Evolutionary conservation across 768 basidiomycete genomes (phyloP).

Genomic region (Clitopilus hobsonii): DNA sequence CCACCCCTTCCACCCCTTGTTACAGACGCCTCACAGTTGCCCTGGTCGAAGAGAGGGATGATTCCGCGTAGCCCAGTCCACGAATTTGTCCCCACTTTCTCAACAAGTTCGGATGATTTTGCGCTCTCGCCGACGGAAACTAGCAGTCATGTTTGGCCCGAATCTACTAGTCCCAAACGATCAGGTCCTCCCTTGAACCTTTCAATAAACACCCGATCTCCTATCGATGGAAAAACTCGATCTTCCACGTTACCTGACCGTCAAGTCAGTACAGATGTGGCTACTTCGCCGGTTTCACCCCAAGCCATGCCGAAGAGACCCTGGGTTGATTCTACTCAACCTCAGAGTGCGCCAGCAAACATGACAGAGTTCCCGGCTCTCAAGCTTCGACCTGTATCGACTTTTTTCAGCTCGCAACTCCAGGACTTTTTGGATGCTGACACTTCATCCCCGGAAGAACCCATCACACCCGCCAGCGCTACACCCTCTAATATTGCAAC

Average conservation of each 20-base stretch:
- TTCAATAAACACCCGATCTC: conserved; percentile 33
- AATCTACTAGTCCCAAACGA: conserved; percentile 26
- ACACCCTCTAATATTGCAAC: conserved; percentile 53
- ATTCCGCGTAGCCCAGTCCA: conserved; percentile 38
- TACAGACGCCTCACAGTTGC: conserved; percentile 23
- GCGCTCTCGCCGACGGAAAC: conserved; percentile 5
- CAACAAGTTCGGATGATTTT: conserved; percentile 16
- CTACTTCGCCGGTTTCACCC: conserved; percentile 10
- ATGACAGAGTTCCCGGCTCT: conserved; percentile 61
- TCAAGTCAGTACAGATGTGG: conserved; percentile 13
- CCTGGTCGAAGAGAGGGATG: conserved; percentile 22
- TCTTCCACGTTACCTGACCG: conserved; percentile 9
- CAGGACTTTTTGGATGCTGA: conserved; percentile 38
- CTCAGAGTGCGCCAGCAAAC: conserved; percentile 65
- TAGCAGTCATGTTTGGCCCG: not conserved
- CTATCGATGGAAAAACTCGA: not conserved
- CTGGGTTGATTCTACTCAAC: conserved; percentile 22
- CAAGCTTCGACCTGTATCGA: conserved; percentile 71
- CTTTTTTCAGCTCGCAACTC: conserved; percentile 70
- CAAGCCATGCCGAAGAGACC: conserved; percentile 13
- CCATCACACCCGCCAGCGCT: conserved; percentile 37
- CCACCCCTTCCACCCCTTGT: conserved; percentile 56
- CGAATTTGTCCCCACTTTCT: conserved; percentile 29
- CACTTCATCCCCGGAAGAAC: conserved; percentile 15
- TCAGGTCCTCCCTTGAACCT: conserved; percentile 27